Percentiles rank a stretch among this genome's conserved stretches.
These are phyloP conservation scores for Tranzscheliella williamsii DNA, from an alignment of 1,284 basidiomycete genomes.

Conservation along the genomic window DNA sequence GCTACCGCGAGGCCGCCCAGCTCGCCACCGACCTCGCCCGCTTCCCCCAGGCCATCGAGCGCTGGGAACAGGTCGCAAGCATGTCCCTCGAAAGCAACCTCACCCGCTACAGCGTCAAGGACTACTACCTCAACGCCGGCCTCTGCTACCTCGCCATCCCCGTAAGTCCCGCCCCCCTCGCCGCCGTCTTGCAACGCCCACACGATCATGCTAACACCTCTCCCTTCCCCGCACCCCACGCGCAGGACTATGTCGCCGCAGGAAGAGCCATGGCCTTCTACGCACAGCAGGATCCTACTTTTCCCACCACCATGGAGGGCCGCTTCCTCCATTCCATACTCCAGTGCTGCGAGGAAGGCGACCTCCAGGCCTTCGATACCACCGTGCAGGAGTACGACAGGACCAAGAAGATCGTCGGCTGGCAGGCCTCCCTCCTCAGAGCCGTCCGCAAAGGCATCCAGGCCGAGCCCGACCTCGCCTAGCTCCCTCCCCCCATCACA, in stretches of 20 bases:
- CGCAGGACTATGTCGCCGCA: conserved; percentile 54
- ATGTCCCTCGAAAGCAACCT: conserved; percentile 79
- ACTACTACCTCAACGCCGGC: conserved; percentile 88
- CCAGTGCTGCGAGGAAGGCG: conserved; percentile 53
- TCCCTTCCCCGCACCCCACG: not conserved
- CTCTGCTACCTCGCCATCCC: conserved; percentile 87
- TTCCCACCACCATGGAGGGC: conserved; percentile 58
- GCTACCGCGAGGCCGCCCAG: conserved; percentile 94
- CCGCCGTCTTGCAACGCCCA: not conserved
- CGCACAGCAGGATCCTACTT: conserved; percentile 55
- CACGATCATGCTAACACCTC: not conserved
- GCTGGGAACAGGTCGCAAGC: conserved; percentile 87
- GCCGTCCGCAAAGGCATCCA: conserved; percentile 52
- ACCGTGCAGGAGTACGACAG: conserved; percentile 57
- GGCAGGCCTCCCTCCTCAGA: conserved; percentile 54
- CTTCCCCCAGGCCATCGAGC: conserved; percentile 80
- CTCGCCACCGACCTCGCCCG: conserved; percentile 86
- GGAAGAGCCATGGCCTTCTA: conserved; percentile 59
- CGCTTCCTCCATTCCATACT: conserved; percentile 56
- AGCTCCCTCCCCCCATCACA: not conserved
- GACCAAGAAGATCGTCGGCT: conserved; percentile 53
- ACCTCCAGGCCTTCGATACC: conserved; percentile 50
- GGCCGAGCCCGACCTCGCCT: conserved; percentile 59
- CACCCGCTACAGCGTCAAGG: conserved; percentile 98
- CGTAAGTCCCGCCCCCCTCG: conserved; percentile 65